Evolutionary conservation across 148 eudicot genomes (phyloP).

Genomic region (Diospyros kaki): DNA sequence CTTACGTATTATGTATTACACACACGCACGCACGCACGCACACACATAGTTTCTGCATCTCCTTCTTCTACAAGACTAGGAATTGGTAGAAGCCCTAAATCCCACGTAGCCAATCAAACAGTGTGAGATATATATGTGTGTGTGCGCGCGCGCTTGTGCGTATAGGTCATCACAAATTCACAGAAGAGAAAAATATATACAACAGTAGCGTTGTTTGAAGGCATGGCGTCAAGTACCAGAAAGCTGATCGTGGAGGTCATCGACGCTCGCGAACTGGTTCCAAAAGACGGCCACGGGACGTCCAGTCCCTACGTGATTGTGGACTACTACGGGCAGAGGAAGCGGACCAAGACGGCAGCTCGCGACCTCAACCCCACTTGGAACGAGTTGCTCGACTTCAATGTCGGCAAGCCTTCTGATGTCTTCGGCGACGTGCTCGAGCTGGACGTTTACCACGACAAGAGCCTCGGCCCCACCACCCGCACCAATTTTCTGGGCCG

Average conservation of each 20-base stretch:
- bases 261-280: constrained; percentile 66
- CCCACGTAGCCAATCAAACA: background rate
- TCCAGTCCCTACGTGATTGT: constrained; percentile 77
- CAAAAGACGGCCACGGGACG: constrained; percentile 88
- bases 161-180: background rate
- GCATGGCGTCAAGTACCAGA: constrained; percentile 32
- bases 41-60: too few relatives aligned
- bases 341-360: constrained; percentile 46
- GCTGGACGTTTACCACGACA: constrained; percentile 71
- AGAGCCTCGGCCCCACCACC: constrained; percentile 61
- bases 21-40: background rate
- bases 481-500: constrained; percentile 71
- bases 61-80: too few relatives aligned
- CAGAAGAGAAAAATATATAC: background rate
- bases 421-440: constrained; percentile 71
- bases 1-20: background rate
- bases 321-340: constrained; percentile 76
- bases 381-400: constrained; percentile 75
- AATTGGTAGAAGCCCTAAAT: background rate
- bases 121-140: too few relatives aligned
- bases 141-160: background rate
- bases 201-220: too few relatives aligned
- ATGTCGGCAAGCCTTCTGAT: constrained; percentile 45
- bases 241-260: constrained; percentile 77
- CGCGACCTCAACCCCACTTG: constrained; percentile 68